These are phyloP conservation scores for Debaryomyces singareniensis DNA, from an alignment of 1,139 yeast genomes.

Conservation along the genomic window DNA sequence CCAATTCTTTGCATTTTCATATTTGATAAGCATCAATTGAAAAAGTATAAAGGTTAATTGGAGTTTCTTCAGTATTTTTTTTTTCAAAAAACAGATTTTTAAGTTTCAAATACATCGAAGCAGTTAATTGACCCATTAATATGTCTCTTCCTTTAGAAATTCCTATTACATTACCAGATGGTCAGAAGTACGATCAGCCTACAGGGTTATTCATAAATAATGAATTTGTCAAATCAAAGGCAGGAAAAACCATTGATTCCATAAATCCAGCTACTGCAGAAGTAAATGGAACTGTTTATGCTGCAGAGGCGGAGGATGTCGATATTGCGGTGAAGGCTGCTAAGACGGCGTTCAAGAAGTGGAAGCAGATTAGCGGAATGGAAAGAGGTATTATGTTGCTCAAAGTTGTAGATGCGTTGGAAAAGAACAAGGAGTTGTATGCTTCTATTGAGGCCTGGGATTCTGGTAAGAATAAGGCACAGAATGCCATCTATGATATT, in stretches of 20 bases:
- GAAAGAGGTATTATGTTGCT: conserved; percentile 49
- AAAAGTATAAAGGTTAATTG: too few species aligned
- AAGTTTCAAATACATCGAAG: too few species aligned
- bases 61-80: too few species aligned
- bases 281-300: conserved; percentile 56
- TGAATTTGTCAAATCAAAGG: conserved; percentile 59
- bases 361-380: conserved; percentile 41
- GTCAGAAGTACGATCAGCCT: conserved; percentile 54
- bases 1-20: too few species aligned
- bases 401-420: conserved; percentile 58
- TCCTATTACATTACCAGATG: conserved; percentile 51
- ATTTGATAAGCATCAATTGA: too few species aligned
- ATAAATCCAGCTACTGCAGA: conserved; percentile 67
- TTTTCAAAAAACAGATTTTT: too few species aligned
- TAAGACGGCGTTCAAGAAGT: conserved; percentile 55
- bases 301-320: conserved; percentile 64
- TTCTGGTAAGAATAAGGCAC: conserved; percentile 65
- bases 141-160: conserved; percentile 33
- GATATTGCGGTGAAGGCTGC: conserved; percentile 76
- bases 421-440: conserved; percentile 48
- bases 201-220: conserved; percentile 79
- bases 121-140: too few species aligned
- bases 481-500: conserved; percentile 50
- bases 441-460: conserved; percentile 74
- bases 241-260: conserved; percentile 58